These are phyloP conservation scores for Claviceps paspali DNA, from an alignment of 2,329 filamentous ascomycete species.

Conservation along the genomic window DNA sequence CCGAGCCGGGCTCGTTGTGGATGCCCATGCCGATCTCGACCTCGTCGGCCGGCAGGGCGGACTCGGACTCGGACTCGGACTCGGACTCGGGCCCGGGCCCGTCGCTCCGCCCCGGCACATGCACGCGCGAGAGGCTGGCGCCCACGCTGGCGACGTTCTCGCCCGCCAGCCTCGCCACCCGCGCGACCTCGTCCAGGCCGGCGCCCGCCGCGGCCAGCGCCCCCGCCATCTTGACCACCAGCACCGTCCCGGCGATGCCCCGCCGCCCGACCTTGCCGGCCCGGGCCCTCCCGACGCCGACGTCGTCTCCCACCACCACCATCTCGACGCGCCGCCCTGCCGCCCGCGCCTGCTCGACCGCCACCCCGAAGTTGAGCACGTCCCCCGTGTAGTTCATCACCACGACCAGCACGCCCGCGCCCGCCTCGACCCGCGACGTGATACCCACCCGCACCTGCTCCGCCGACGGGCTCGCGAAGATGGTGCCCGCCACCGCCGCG, in stretches of 20 bases:
- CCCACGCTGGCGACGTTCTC: constrained; percentile 74
- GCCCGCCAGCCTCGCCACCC: constrained; percentile 55
- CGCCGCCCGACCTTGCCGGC: constrained; percentile 85
- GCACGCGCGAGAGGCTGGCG: constrained; percentile 77
- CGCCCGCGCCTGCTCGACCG: constrained; percentile 79
- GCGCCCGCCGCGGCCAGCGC: constrained; percentile 61
- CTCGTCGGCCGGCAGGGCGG: constrained; percentile 39
- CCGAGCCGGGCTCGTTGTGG: constrained; percentile 52
- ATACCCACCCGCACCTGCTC: constrained; percentile 72
- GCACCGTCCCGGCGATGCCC: constrained; percentile 79
- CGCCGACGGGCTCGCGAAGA: constrained; percentile 68
- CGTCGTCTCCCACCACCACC: constrained; percentile 85
- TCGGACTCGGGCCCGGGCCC: too few relatives aligned
- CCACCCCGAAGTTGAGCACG: constrained; percentile 85
- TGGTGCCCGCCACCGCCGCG: constrained; percentile 72
- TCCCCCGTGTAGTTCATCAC: constrained; percentile 94
- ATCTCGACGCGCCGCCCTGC: constrained; percentile 67
- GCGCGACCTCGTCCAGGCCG: constrained; percentile 53
- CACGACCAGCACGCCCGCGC: constrained; percentile 68
- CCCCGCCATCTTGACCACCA: constrained; percentile 82
- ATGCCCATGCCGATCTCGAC: constrained; percentile 64
- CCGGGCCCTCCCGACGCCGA: constrained; percentile 66
- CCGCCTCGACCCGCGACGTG: constrained; percentile 52
- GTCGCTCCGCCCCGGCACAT: constrained; percentile 70
- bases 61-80: too few relatives aligned